A percentile compares a stretch with the other conserved stretches of the same genome.
phyloP scores from a whole-genome alignment of 2,329 filamentous ascomycete genomes.

The Neonectria magnoliae region DNA sequence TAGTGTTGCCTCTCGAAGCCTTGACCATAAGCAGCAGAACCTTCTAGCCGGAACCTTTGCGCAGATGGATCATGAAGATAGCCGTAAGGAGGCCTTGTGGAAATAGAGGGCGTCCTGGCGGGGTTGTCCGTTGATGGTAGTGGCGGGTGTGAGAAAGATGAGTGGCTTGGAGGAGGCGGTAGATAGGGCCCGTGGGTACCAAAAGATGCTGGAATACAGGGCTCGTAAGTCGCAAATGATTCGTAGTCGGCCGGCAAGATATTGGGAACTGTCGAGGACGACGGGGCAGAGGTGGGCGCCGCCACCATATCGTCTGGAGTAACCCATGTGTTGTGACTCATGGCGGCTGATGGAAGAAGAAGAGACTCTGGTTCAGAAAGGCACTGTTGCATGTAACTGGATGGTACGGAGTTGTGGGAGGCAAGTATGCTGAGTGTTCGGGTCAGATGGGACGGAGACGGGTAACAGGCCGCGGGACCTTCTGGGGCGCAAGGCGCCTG shows the following conservation, averaged over 20 bases:
- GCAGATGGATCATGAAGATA: conserved; percentile 37
- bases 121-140: conserved; percentile 32
- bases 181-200: conserved; percentile 57
- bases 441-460: conserved; percentile 55
- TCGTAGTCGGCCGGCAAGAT: conserved; percentile 63
- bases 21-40: conserved; percentile 33
- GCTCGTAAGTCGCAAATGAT: conserved; percentile 59
- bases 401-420: conserved; percentile 51
- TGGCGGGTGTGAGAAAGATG: conserved; percentile 34
- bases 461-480: conserved; percentile 56
- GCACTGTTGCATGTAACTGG: conserved; percentile 52
- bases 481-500: conserved; percentile 41
- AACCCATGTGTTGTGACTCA: conserved; percentile 57
- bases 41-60: conserved; percentile 34
- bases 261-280: conserved; percentile 55
- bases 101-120: conserved; percentile 28
- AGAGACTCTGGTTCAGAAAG: conserved; percentile 29
- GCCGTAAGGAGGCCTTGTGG: conserved; percentile 34
- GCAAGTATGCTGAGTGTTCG: conserved; percentile 56
- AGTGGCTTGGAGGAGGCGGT: conserved; percentile 45
- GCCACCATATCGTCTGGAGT: conserved; percentile 53
- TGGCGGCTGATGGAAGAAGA: conserved; percentile 45
- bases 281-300: conserved; percentile 43
- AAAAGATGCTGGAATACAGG: conserved; percentile 54
- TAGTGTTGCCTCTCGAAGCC: conserved; percentile 37